Evolutionary conservation across 495 filamentous ascomycete species (phyloP).

Genomic region (Aspergillus indologenus): DNA sequence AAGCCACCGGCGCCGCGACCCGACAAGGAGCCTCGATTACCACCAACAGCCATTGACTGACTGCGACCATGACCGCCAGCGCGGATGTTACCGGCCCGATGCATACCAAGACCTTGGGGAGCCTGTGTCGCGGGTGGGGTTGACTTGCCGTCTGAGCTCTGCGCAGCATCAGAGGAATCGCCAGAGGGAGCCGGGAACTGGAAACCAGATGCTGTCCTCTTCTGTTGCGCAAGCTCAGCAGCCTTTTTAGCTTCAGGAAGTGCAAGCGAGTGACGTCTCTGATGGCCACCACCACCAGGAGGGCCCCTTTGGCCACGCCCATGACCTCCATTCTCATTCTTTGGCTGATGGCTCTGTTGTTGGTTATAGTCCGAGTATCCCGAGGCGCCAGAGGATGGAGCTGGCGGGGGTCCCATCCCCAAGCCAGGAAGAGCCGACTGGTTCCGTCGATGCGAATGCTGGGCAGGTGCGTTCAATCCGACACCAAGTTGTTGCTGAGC

Average conservation of each 20-base stretch:
- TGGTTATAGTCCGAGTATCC: constrained; percentile 80
- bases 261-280: constrained; percentile 91
- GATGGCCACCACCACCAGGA: constrained; percentile 72
- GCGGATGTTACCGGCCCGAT: constrained; percentile 49
- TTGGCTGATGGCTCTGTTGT: constrained; percentile 51
- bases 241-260: constrained; percentile 97
- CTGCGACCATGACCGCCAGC: constrained; percentile 60
- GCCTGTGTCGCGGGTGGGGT: constrained; percentile 31
- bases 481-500: constrained; percentile 70
- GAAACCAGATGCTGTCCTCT: constrained; percentile 87
- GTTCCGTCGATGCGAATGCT: constrained; percentile 88
- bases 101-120: constrained; percentile 43
- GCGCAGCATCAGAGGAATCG: constrained; percentile 47
- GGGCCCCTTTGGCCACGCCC: constrained; percentile 78
- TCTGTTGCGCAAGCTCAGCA: constrained; percentile 93
- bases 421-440: constrained; percentile 95
- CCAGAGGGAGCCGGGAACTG: constrained; percentile 82
- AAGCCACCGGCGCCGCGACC: constrained; percentile 64
- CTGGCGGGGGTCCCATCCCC: constrained; percentile 84
- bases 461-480: constrained; percentile 74
- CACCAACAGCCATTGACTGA: constrained; percentile 67
- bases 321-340: constrained; percentile 65
- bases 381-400: constrained; percentile 92
- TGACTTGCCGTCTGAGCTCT: constrained; percentile 41
- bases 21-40: constrained; percentile 50